These are phyloP conservation scores for Trametes villosa DNA, from an alignment of 768 basidiomycete species.

Conservation along the genomic window DNA sequence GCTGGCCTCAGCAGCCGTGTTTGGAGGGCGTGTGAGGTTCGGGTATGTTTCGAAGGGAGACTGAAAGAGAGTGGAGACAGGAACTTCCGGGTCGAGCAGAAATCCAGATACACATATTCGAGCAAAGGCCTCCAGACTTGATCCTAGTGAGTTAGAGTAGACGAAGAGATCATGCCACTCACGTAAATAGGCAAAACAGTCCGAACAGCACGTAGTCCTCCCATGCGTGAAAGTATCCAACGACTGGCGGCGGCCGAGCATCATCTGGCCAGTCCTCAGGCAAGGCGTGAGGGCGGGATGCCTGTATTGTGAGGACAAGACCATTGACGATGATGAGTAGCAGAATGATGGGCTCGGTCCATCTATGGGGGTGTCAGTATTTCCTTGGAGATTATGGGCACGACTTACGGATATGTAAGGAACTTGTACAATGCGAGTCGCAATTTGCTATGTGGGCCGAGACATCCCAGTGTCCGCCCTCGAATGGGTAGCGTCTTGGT, in stretches of 20 bases:
- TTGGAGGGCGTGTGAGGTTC: constrained; percentile 27
- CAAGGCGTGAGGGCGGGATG: constrained; percentile 62
- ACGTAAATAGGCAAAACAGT: constrained; percentile 88
- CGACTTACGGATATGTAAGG: constrained; percentile 71
- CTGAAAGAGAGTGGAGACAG: constrained; percentile 48
- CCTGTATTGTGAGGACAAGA: constrained; percentile 79
- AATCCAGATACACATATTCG: constrained; percentile 91
- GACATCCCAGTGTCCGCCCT: constrained; percentile 77
- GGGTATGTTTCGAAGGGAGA: constrained; percentile 41
- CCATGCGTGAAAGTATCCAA: constrained; percentile 87
- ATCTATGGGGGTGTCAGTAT: constrained; percentile 46
- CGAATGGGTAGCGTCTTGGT: constrained; percentile 57
- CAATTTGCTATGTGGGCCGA: constrained; percentile 70
- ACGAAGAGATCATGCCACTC: constrained; percentile 40
- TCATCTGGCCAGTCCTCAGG: constrained; percentile 44
- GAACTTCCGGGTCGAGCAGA: constrained; percentile 80
- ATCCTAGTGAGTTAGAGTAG: constrained; percentile 12
- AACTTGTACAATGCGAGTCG: constrained; percentile 68
- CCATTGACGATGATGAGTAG: constrained; percentile 85
- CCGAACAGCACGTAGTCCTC: constrained; percentile 86
- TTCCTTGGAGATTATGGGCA: neutral
- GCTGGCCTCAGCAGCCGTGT: constrained; percentile 27
- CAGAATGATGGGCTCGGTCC: constrained; percentile 87
- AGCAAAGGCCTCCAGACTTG: constrained; percentile 81
- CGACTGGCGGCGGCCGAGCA: constrained; percentile 42